phyloP scores from a whole-genome alignment of 2,329 filamentous ascomycete species.

The Fusarium protoensiforme region DNA sequence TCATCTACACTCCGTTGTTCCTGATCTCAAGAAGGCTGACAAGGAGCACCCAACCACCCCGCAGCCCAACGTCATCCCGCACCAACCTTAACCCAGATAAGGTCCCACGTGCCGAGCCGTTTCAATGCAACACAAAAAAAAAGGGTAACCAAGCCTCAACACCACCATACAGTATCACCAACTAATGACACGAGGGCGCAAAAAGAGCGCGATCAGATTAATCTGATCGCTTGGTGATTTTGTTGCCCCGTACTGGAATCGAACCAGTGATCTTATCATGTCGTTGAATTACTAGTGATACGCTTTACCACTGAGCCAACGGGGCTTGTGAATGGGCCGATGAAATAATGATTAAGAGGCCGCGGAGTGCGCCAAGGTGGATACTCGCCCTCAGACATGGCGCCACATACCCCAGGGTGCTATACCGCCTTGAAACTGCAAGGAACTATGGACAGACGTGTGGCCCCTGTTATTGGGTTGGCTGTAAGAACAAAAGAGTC shows the following conservation, averaged over 20 bases:
- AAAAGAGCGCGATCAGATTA: neutral
- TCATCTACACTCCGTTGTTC: neutral
- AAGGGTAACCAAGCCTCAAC: neutral
- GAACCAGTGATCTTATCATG: constrained; percentile 37
- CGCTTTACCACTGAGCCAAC: constrained; percentile 36
- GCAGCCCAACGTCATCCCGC: neutral
- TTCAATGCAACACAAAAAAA: neutral
- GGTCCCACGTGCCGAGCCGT: constrained; percentile 4
- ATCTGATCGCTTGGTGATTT: fast-evolving
- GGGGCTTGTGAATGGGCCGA: neutral
- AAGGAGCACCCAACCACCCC: neutral
- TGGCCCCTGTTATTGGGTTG: neutral
- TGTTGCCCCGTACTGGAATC: constrained; percentile 31
- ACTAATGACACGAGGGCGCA: neutral
- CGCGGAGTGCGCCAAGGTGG: neutral
- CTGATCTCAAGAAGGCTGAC: neutral
- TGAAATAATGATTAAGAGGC: neutral
- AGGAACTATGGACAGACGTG: neutral
- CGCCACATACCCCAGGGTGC: neutral
- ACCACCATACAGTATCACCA: neutral
- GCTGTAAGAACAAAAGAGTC: neutral
- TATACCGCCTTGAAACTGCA: neutral
- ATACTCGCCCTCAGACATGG: neutral
- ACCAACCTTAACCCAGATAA: constrained; percentile 19
- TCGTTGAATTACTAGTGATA: constrained; percentile 31